Conservation (phyloP, 2,329 filamentous ascomycete species). For the Metarhizium album region DNA sequence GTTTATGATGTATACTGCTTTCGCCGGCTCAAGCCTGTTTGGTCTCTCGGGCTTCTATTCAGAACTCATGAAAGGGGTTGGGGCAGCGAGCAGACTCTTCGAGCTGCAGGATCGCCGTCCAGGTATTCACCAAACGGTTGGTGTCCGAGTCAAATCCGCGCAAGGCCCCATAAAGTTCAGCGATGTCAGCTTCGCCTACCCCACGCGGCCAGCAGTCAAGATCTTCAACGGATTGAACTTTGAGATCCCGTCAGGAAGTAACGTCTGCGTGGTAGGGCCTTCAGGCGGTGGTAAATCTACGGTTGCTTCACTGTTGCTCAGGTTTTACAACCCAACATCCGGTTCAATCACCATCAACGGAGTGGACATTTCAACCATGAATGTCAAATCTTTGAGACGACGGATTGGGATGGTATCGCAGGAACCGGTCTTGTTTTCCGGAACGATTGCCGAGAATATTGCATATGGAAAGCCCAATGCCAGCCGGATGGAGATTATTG, state of each 20-base stretch:
- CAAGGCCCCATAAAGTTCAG: conserved; percentile 83
- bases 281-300: conserved; percentile 96
- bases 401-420: conserved; percentile 94
- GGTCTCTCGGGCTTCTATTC: conserved; percentile 94
- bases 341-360: conserved; percentile 78
- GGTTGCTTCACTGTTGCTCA: conserved; percentile 78
- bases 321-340: conserved; percentile 77
- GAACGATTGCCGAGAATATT: conserved; percentile 80
- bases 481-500: conserved; percentile 67
- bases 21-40: conserved; percentile 74
- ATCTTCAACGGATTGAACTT: conserved; percentile 90
- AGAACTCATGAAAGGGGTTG: conserved; percentile 97
- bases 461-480: conserved; percentile 79
- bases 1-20: conserved; percentile 98
- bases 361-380: conserved; percentile 73
- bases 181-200: conserved; percentile 81
- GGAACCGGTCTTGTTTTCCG: conserved; percentile 86
- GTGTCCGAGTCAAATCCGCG: conserved; percentile 67
- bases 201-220: conserved; percentile 78
- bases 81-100: conserved; percentile 90
- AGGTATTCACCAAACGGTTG: conserved; percentile 77
- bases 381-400: conserved; percentile 82
- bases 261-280: conserved; percentile 92
- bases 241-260: conserved; percentile 82
- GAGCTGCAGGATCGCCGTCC: conserved; percentile 87